Evolutionary conservation across 2,329 filamentous ascomycete species (phyloP), one percentile per base, ranked within the genome.

Genomic region (Trichoderma oligosporum): DNA sequence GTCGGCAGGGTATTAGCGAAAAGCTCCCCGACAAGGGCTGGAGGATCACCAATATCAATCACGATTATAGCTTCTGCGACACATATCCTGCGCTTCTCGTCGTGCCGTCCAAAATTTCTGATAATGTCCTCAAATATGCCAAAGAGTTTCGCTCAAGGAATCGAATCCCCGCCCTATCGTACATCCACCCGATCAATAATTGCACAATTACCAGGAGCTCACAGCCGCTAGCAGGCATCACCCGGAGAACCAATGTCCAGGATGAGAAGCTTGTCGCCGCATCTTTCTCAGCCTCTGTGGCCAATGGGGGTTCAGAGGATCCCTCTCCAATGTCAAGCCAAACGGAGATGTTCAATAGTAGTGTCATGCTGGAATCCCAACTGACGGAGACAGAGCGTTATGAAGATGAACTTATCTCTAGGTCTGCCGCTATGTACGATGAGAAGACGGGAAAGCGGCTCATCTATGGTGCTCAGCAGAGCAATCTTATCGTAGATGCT

Each of bases 161-260:
- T 61, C 86, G 94, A 60, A 92, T 99, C 71, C 94, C 94, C 1
- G 88, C 86, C 3, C 76, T 99, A 36, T 91, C 91, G 20, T 99
- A 99, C 71, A 83, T 97, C n/a, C 94, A 99, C 71, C 90, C 91
- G 0, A 80, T 97, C 66, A 99, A 97, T 70, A 96, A 96, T 70
- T 97, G 94, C 72, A 94, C 92, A 22, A 96, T 99, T 62, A 97
- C 93, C 2, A 83, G 94, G 68, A 96, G 91, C 68, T 96, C 93
- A 3, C 94, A 99, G 70, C 94, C 94, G 0, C 78, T 93, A 57
- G 88, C 93, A 1, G 94, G 94, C 12, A 83, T 97, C 22, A 84
- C 88, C 47, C 85, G 89, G 61, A 94, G 96, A 67, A 85, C 93
- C 41, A 97, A 92, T 67, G 89, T 96, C 29, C 94, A 99, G 70